phyloP scores from a whole-genome alignment of 345 rosid species.

The Isatis tinctoria region DNA sequence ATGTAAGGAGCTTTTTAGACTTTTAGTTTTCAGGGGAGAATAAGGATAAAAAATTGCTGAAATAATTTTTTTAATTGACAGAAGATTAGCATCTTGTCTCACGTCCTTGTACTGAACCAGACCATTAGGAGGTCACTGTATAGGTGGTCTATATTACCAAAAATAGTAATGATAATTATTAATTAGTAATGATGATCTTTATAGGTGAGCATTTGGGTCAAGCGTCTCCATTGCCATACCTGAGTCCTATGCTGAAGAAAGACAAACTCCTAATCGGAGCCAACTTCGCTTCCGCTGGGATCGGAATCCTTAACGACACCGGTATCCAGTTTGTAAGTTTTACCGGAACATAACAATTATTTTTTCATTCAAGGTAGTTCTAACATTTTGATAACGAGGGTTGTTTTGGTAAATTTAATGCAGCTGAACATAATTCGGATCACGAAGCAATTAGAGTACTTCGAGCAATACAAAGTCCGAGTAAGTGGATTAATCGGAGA shows the following conservation, averaged over 20 bases:
- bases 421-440: conserved; percentile 78
- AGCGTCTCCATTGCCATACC: conserved; percentile 66
- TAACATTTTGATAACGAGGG: not conserved
- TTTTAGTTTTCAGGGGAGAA: too few relatives aligned
- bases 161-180: not conserved
- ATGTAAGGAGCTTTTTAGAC: too few relatives aligned
- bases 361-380: not conserved
- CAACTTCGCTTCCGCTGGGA: conserved; percentile 94
- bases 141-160: not conserved
- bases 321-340: conserved; percentile 81
- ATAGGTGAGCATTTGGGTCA: conserved; percentile 69
- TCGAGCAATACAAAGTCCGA: conserved; percentile 61
- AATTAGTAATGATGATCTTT: not conserved
- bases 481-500: conserved; percentile 53
- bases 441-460: conserved; percentile 52
- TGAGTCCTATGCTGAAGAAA: conserved; percentile 62
- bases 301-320: conserved; percentile 89
- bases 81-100: too few relatives aligned
- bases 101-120: too few relatives aligned
- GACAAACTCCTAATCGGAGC: conserved; percentile 70
- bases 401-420: not conserved
- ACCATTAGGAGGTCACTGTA: too few relatives aligned
- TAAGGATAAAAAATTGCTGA: too few relatives aligned
- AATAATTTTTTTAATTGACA: too few relatives aligned
- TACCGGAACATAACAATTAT: not conserved